Percentiles rank a stretch among this genome's conserved stretches.
phyloP scores from a whole-genome alignment of 768 basidiomycete species.

The Trametes meyenii region DNA sequence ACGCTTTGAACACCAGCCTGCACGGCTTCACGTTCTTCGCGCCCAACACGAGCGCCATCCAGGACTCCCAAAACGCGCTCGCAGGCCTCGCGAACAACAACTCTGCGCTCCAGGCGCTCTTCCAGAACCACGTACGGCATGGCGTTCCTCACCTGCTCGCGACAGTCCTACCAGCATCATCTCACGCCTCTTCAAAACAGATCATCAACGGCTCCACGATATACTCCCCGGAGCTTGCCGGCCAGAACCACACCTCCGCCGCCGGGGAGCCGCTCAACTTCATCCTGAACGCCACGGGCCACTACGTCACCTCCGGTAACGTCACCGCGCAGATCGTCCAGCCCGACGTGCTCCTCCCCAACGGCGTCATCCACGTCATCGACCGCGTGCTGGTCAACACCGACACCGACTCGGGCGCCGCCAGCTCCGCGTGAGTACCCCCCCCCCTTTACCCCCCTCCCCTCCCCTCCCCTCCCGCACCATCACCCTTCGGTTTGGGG shows the following conservation, averaged over 20 bases:
- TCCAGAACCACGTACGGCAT: constrained; percentile 69
- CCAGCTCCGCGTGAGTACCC: constrained; percentile 54
- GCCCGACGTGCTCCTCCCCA: constrained; percentile 60
- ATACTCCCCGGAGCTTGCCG: constrained; percentile 56
- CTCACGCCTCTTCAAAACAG: constrained; percentile 32
- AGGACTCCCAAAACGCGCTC: constrained; percentile 30
- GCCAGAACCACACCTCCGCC: constrained; percentile 51
- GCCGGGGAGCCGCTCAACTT: constrained; percentile 58
- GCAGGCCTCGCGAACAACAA: constrained; percentile 44
- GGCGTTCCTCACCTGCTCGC: no score
- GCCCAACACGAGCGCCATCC: constrained; percentile 50
- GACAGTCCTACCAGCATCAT: no score
- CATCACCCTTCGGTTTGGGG: no score
- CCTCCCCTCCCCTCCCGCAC: no score
- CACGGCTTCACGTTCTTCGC: constrained; percentile 70
- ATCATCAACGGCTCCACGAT: constrained; percentile 68
- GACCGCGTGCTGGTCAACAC: constrained; percentile 55
- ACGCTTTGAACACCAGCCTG: constrained; percentile 39
- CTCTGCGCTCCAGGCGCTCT: constrained; percentile 46
- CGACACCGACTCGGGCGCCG: constrained; percentile 44
- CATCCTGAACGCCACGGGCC: constrained; percentile 56
- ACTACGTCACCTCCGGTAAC: constrained; percentile 53
- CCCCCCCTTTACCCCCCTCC: no score
- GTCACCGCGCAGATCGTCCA: constrained; percentile 55
- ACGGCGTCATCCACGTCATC: constrained; percentile 72